A percentile compares a stretch with the other conserved stretches of the same genome.
Evolutionary conservation across 257 asterid species (phyloP).

Genomic region (Lantana camara): DNA sequence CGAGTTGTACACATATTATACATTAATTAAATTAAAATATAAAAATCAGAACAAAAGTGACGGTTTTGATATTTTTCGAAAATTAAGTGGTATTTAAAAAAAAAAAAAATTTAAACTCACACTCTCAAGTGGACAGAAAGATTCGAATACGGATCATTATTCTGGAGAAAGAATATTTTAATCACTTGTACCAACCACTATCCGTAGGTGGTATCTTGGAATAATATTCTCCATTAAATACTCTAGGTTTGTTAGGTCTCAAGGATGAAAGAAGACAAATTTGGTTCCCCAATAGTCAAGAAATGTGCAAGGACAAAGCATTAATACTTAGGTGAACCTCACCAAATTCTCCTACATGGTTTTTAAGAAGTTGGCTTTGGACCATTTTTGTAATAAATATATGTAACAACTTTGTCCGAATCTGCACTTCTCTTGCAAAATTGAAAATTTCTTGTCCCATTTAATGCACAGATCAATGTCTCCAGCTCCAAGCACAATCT

Average conservation of each 20-base stretch:
- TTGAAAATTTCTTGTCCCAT: conserved; percentile 23
- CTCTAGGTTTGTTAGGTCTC: conserved; percentile 10
- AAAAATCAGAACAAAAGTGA: too few relatives aligned
- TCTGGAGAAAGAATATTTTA: too few relatives aligned
- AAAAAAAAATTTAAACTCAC: too few relatives aligned
- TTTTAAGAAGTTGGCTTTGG: conserved; percentile 13
- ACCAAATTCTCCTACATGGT: background rate
- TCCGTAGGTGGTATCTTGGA: too few relatives aligned
- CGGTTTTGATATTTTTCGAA: too few relatives aligned
- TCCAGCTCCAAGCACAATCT: too few relatives aligned
- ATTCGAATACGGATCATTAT: too few relatives aligned
- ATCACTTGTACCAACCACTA: too few relatives aligned
- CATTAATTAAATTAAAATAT: too few relatives aligned
- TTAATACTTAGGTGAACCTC: conserved; percentile 14
- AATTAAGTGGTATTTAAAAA: too few relatives aligned
- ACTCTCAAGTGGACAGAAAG: too few relatives aligned
- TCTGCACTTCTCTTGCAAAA: conserved; percentile 3
- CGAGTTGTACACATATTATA: too few relatives aligned
- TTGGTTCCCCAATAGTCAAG: conserved; percentile 7
- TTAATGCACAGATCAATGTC: background rate
- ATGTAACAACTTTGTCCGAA: conserved; percentile 19
- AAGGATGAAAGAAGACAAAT: background rate
- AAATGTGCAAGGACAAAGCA: background rate
- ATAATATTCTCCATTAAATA: background rate
- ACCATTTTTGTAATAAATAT: conserved; percentile 30